Percentiles rank a stretch among this genome's conserved stretches.
Evolutionary conservation across 116 monocot species (phyloP).

Genomic region (Papilionanthe hybrid): DNA sequence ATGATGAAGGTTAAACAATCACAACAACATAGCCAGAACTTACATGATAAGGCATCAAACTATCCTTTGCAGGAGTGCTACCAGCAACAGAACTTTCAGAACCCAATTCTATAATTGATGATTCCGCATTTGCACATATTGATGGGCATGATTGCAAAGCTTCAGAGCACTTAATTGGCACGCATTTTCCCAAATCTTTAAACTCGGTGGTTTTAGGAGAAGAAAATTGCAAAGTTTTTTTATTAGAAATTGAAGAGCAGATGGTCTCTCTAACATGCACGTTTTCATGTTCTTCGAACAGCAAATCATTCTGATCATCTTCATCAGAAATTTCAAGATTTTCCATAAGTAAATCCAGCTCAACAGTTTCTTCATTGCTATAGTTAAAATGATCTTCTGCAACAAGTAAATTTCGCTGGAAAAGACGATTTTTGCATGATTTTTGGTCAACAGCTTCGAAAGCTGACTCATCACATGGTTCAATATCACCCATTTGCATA

Average conservation of each 20-base stretch:
- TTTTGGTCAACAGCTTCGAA: background rate
- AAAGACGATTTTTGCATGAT: background rate
- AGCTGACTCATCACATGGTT: background rate
- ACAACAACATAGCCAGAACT: background rate
- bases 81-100: background rate
- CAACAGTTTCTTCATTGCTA: background rate
- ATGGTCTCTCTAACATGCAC: background rate
- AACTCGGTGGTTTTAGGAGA: background rate
- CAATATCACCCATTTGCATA: background rate
- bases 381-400: background rate
- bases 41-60: background rate
- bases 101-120: background rate
- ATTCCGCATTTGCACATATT: background rate
- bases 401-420: background rate
- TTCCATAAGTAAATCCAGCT: background rate
- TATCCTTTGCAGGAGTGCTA: background rate
- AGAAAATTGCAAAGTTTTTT: background rate
- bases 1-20: background rate
- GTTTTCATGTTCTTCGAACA: background rate
- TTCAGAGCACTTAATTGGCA: background rate
- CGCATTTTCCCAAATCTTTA: background rate
- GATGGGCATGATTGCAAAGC: background rate
- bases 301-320: constrained; percentile 1
- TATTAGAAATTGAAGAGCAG: background rate
- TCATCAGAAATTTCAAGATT: background rate